These are phyloP conservation scores for Aotearoamyces nothofagi DNA, from an alignment of 2,329 filamentous ascomycete species.

Conservation along the genomic window DNA sequence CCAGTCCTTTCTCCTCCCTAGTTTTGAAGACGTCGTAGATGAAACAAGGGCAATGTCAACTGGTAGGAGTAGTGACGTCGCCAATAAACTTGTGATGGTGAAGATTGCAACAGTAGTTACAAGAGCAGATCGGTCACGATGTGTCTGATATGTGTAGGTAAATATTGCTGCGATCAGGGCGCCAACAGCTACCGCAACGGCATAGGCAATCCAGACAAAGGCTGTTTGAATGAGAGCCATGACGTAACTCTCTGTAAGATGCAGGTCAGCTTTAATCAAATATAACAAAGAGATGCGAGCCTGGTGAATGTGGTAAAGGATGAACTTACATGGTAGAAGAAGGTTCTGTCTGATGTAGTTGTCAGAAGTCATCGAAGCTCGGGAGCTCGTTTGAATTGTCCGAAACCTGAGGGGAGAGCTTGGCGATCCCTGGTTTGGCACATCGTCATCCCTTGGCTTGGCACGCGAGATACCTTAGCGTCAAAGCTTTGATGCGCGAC, in stretches of 20 bases:
- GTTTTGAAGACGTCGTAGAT: slow-evolving; percentile 60
- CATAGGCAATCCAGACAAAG: slow-evolving; percentile 91
- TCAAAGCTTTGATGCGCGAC: too few species aligned
- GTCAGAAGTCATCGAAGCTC: too few species aligned
- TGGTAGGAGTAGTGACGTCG: slow-evolving; percentile 81
- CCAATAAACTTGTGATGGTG: slow-evolving; percentile 74
- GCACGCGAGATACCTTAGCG: too few species aligned
- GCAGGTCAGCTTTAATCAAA: background rate
- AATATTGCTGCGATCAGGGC: slow-evolving; percentile 69
- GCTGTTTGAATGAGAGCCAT: slow-evolving; percentile 60
- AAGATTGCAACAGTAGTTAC: slow-evolving; percentile 78
- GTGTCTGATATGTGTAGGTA: slow-evolving; percentile 81
- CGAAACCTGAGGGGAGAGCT: too few species aligned
- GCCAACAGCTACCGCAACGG: slow-evolving; percentile 62
- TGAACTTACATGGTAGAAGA: too few species aligned
- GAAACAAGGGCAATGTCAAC: slow-evolving; percentile 94
- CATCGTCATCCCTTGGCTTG: too few species aligned
- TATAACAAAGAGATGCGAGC: background rate
- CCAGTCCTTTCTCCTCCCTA: slow-evolving; percentile 87
- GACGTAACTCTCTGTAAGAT: slow-evolving; percentile 1
- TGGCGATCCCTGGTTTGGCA: too few species aligned
- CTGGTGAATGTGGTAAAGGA: too few species aligned
- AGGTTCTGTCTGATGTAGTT: too few species aligned
- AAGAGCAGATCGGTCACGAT: slow-evolving; percentile 67
- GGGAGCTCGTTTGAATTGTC: too few species aligned